Percentiles rank a stretch among this genome's conserved stretches.
Conservation (phyloP, 1,284 basidiomycete genomes). For the Ganoderma resinaceum region DNA sequence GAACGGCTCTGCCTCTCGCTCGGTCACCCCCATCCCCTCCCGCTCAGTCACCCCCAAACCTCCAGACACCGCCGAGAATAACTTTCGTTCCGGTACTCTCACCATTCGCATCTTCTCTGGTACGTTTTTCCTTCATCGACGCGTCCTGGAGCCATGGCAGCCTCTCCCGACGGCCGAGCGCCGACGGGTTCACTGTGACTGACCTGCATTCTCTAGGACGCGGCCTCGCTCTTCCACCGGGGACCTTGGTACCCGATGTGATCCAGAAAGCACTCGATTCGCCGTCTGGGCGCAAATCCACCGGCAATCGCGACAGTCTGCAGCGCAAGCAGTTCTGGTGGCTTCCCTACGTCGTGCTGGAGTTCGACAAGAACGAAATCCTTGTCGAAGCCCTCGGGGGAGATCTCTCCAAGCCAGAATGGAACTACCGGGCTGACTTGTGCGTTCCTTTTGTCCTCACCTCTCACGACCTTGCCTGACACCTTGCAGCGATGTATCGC, state of each 20-base stretch:
- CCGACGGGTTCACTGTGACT: neutral
- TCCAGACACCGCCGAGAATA: slow-evolving; percentile 51
- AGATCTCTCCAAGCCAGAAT: slow-evolving; percentile 83
- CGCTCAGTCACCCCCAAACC: slow-evolving; percentile 76
- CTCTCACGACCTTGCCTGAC: slow-evolving; percentile 18
- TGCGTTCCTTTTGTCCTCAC: slow-evolving; percentile 49
- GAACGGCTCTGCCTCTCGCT: slow-evolving; percentile 71
- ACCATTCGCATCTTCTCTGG: slow-evolving; percentile 91
- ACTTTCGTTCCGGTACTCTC: slow-evolving; percentile 81
- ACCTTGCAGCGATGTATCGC: slow-evolving; percentile 78
- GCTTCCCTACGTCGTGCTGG: slow-evolving; percentile 96
- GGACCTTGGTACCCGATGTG: slow-evolving; percentile 82
- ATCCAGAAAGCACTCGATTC: slow-evolving; percentile 83
- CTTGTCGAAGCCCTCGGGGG: slow-evolving; percentile 96
- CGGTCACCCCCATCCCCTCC: slow-evolving; percentile 76
- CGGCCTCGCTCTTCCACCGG: slow-evolving; percentile 77
- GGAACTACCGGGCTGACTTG: slow-evolving; percentile 99
- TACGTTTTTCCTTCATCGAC: slow-evolving; percentile 35
- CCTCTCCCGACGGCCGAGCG: neutral
- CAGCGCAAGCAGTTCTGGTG: slow-evolving; percentile 94
- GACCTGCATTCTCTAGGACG: slow-evolving; percentile 54
- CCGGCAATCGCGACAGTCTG: slow-evolving; percentile 84
- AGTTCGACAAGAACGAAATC: slow-evolving; percentile 99
- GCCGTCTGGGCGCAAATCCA: slow-evolving; percentile 56
- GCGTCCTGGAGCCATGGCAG: neutral